Conservation (phyloP, 2,329 filamentous ascomycete genomes). For the Talaromyces sp. region DNA sequence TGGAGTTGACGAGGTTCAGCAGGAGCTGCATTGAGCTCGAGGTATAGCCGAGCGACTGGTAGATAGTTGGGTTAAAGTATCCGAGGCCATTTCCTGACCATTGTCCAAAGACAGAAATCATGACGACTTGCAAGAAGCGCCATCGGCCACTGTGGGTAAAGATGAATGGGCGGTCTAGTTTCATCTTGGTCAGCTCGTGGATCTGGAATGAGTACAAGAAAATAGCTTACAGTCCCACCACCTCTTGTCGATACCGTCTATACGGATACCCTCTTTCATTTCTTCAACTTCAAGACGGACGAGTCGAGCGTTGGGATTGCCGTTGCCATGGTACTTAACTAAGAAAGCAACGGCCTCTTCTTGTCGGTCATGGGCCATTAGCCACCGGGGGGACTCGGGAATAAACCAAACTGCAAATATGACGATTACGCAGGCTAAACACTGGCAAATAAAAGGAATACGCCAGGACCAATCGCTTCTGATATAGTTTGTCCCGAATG, state of each 20-base stretch:
- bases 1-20: constrained; percentile 47
- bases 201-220: neutral
- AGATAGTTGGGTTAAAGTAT: constrained; percentile 50
- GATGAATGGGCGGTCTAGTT: constrained; percentile 42
- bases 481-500: constrained; percentile 46
- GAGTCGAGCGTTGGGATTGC: constrained; percentile 51
- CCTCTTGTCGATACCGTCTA: constrained; percentile 46
- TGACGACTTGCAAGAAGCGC: constrained; percentile 46
- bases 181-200: neutral
- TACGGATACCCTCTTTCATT: constrained; percentile 38
- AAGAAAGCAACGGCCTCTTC: constrained; percentile 60
- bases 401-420: constrained; percentile 58
- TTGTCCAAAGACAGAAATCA: constrained; percentile 50
- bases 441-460: constrained; percentile 64
- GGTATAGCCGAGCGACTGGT: constrained; percentile 26
- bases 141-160: constrained; percentile 44
- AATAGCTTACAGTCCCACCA: constrained; percentile 43
- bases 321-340: constrained; percentile 60
- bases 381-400: constrained; percentile 60
- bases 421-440: constrained; percentile 55
- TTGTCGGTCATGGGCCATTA: constrained; percentile 28
- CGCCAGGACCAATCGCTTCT: constrained; percentile 52
- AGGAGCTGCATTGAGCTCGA: constrained; percentile 35
- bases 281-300: constrained; percentile 40
- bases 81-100: constrained; percentile 50